Evolutionary conservation across 371 early-diverging fungal genomes (phyloP), one percentile per base, ranked within the genome.

Genomic region (Sporodiniella umbellata): DNA sequence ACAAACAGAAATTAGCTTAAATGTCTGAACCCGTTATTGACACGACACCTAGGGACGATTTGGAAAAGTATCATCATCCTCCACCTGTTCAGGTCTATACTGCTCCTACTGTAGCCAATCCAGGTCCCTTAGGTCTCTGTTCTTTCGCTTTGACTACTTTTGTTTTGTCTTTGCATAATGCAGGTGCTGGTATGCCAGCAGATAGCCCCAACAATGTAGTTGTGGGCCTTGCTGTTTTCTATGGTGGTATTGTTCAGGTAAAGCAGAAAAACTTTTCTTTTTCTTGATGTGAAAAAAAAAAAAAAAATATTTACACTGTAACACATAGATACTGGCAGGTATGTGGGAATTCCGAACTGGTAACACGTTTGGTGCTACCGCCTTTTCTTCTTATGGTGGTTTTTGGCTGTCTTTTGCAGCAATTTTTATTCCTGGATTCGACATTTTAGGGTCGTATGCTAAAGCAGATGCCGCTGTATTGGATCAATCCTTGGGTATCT

Each of bases 341-440:
- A 87, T 91, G 88, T 87, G 86, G 87, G 89, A 89, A 68, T 88
- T 87, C 74, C 74, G 71, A 39, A 69, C 75, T n/a, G 83, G 84
- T 49, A 88, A 88, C 60, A 88, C 86, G 26, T 89, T 90, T 72
- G 92, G 89, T 56, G 92, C 88, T 42, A 90, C 90, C 19, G 89
- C 88, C 5, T 90, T 90, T 75, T 78, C 84, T 3, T 79, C 82
- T 18, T 88, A 81, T 54, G 91, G 87, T 45, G 88, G 83, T 23
- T 88, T 88, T 76, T 90, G 89, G 90, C 60, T 90, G 39, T 71
- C 86, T 8, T 90, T 80, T 51, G 87, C 73, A n/a, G 56, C 63
- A 42, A 81, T 86, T 42, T 64, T 80, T 33, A 71, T 78, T 23
- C 86, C 89, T 25, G 79, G 75, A 12, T 75, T 82, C 33, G 75